A percentile compares a stretch with the other conserved stretches of the same genome.
Conservation (phyloP, 306 rosid genomes). For the Citrullus amarus region DNA sequence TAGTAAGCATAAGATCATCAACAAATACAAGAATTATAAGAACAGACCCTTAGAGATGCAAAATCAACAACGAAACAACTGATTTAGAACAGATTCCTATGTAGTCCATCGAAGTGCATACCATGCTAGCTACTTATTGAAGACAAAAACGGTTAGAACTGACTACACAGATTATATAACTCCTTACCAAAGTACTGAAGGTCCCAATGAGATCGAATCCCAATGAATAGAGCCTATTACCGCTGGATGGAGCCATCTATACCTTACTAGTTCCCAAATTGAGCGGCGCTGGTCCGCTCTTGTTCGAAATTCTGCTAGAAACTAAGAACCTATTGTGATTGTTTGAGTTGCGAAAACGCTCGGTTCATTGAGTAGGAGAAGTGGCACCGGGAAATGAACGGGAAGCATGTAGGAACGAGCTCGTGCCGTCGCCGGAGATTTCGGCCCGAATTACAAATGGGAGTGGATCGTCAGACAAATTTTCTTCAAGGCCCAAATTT, state of each 20-base stretch:
- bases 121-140: neutral
- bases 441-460: neutral
- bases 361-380: neutral
- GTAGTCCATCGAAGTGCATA: neutral
- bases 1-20: neutral
- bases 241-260: neutral
- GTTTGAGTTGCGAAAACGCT: neutral
- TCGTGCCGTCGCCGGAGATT: neutral
- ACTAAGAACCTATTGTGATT: neutral
- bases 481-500: conserved; percentile 1
- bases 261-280: neutral
- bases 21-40: neutral
- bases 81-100: neutral
- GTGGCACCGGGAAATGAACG: neutral
- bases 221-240: neutral
- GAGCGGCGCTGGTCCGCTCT: neutral
- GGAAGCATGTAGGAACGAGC: neutral
- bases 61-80: neutral
- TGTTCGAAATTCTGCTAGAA: neutral
- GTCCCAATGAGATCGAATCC: neutral
- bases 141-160: neutral
- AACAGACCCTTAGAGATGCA: neutral
- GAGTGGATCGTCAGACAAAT: neutral
- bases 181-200: neutral
- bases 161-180: neutral